Conservation (phyloP, 305 asterid genomes). For the Fraxinus angustifolia region DNA sequence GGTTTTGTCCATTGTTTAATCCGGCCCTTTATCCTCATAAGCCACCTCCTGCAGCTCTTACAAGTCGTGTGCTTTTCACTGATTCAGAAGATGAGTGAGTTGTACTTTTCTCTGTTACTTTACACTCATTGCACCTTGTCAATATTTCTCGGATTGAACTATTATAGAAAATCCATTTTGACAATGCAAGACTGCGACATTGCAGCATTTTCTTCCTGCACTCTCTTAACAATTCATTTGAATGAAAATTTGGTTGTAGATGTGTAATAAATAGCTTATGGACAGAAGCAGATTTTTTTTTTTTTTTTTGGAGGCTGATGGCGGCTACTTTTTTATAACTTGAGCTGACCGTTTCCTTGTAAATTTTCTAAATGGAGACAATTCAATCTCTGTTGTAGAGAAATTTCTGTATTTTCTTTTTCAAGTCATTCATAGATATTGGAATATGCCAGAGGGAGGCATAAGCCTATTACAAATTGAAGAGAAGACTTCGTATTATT, state of each 20-base stretch:
- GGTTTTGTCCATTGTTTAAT: conserved; percentile 81
- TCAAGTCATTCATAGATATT: background rate
- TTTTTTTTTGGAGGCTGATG: background rate
- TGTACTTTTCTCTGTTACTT: conserved; percentile 41
- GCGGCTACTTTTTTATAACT: background rate
- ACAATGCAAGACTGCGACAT: conserved; percentile 10
- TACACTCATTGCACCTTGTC: conserved; percentile 17
- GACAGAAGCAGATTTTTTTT: background rate
- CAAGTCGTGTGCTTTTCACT: conserved; percentile 86
- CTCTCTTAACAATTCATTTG: conserved; percentile 1
- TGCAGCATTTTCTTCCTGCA: conserved; percentile 8
- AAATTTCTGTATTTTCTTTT: background rate
- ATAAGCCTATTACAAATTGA: background rate
- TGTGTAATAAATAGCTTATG: conserved; percentile 2
- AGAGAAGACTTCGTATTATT: background rate
- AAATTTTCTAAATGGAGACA: background rate
- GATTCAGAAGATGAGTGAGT: conserved; percentile 99
- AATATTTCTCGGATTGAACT: conserved; percentile 12
- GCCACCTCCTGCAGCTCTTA: conserved; percentile 79
- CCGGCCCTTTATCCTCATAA: conserved; percentile 85
- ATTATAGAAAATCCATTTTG: background rate
- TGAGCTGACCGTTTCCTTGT: background rate
- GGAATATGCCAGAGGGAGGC: background rate
- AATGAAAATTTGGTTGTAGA: conserved; percentile 6
- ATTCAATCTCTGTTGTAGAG: background rate